Evolutionary conservation across 2,329 filamentous ascomycete species (phyloP), one percentile per base, ranked within the genome.

Genomic region (Aspergillus eucalypticola): DNA sequence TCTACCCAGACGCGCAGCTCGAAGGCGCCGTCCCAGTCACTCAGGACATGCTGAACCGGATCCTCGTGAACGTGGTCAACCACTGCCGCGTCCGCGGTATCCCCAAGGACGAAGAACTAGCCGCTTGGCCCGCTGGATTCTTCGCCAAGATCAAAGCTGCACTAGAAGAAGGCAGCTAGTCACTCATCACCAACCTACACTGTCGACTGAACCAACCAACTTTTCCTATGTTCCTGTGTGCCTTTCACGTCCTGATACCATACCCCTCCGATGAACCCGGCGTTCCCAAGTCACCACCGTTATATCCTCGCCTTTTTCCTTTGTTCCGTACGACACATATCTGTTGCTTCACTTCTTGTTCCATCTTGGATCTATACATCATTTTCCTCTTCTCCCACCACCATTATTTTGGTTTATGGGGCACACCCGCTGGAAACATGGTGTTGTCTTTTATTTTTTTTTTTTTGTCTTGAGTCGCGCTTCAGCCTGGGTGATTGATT

Each of bases 61-160:
- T 88, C 32, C 80, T 88, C 63, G 78, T 80, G 54, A 83, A 84
- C 51, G 84, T 88, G 15, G 82, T 86, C 3, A 82, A 86, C 61
- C 82, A 87, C 63, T 88, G 86, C 68, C 76, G 81, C 29, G 82
- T 83, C 23, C 83, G 82, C 61, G 81, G 82, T 3, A 70, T 83
- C 5, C 86, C 86, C 2, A 83, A 76, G 15, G 83, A 86, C 38
- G 83, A 85, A 59, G 86, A 88, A 69, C 64, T 82, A 63, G 75
- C 75, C 27, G 76, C 71, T 35, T 82, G 80, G 80, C 80, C 79
- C 0, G 75, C 75, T 19, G 78, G 78, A 11, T 81, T 81, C 61
- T 81, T 80, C 62, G 76, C 77, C 39, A 81, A 80, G 66, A 76
- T 81, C 60, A 78, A 77, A 69, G 73, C 78, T 58, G 78, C 78